Evolutionary conservation across 2,329 filamentous ascomycete genomes (phyloP).

Genomic region (Xenosphaeropsis pyriputrescens): DNA sequence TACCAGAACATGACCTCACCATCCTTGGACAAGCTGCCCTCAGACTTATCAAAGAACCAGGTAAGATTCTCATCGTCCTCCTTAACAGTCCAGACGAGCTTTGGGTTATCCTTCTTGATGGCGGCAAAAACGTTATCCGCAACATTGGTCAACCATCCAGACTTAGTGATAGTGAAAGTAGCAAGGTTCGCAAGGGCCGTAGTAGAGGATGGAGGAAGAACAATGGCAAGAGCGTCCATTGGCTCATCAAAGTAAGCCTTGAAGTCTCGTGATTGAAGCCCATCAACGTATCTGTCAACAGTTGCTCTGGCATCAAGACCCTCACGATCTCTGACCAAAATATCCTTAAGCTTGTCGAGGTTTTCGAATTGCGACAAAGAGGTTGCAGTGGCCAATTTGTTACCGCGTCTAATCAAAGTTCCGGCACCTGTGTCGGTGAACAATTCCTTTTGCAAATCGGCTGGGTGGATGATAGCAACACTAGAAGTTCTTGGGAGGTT

Average conservation of each 20-base stretch:
- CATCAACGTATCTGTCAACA: slow-evolving; percentile 75
- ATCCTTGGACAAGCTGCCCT: slow-evolving; percentile 74
- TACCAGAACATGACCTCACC: slow-evolving; percentile 96
- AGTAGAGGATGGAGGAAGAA: slow-evolving; percentile 57
- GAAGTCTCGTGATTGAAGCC: slow-evolving; percentile 64
- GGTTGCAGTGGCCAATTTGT: slow-evolving; percentile 67
- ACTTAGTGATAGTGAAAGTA: slow-evolving; percentile 84
- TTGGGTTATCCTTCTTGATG: slow-evolving; percentile 86
- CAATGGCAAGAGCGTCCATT: slow-evolving; percentile 85
- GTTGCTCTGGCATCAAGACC: slow-evolving; percentile 70
- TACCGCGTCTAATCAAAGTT: slow-evolving; percentile 81
- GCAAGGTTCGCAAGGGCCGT: slow-evolving; percentile 67
- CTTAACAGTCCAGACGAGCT: slow-evolving; percentile 91
- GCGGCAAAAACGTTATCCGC: slow-evolving; percentile 90
- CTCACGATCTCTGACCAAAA: slow-evolving; percentile 68
- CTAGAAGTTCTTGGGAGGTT: slow-evolving; percentile 82
- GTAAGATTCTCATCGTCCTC: slow-evolving; percentile 92
- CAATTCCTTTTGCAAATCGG: slow-evolving; percentile 87
- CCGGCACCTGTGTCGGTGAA: slow-evolving; percentile 94
- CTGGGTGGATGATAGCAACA: slow-evolving; percentile 94
- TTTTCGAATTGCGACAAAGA: slow-evolving; percentile 64
- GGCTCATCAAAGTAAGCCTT: slow-evolving; percentile 89
- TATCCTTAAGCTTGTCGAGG: slow-evolving; percentile 62
- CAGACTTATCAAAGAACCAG: slow-evolving; percentile 97
- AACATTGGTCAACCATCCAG: slow-evolving; percentile 87